These are phyloP conservation scores for Dendrothele bispora DNA, from an alignment of 768 basidiomycete species.

Conservation along the genomic window DNA sequence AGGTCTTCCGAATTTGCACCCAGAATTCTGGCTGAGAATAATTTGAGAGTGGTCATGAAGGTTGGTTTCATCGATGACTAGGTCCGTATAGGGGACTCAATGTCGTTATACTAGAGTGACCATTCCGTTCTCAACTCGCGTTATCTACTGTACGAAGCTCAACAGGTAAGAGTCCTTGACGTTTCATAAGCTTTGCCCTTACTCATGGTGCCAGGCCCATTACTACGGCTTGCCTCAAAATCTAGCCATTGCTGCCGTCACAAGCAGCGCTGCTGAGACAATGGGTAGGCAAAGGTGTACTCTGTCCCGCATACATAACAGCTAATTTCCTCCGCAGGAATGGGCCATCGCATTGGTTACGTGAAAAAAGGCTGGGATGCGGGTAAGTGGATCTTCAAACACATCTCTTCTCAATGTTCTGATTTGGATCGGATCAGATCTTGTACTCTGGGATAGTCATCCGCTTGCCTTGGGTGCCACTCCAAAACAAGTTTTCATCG, in stretches of 20 bases:
- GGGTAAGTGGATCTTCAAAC: conserved; percentile 34
- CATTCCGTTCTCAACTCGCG: conserved; percentile 49
- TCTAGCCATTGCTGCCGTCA: conserved; percentile 64
- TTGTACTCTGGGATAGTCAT: conserved; percentile 84
- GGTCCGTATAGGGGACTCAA: not conserved
- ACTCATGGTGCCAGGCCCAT: conserved; percentile 39
- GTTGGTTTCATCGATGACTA: conserved; percentile 19
- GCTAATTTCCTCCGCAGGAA: conserved; percentile 54
- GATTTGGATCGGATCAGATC: conserved; percentile 39
- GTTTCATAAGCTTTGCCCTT: not conserved
- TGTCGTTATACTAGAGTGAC: conserved; percentile 34
- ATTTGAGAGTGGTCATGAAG: conserved; percentile 58
- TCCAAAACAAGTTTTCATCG: conserved; percentile 85
- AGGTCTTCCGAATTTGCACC: conserved; percentile 59
- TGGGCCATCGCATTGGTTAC: conserved; percentile 59
- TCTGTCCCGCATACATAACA: no score
- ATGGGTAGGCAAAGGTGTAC: conserved; percentile 1
- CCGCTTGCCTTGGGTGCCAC: conserved; percentile 86
- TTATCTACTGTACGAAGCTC: conserved; percentile 61
- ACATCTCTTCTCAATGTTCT: not conserved
- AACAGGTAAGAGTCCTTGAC: conserved; percentile 32
- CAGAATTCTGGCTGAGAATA: conserved; percentile 48
- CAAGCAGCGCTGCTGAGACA: conserved; percentile 61
- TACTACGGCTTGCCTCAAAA: conserved; percentile 56
- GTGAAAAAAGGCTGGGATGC: conserved; percentile 75